Conservation (phyloP, 371 early-diverging fungal species). For the Mortierella sp. region DNA sequence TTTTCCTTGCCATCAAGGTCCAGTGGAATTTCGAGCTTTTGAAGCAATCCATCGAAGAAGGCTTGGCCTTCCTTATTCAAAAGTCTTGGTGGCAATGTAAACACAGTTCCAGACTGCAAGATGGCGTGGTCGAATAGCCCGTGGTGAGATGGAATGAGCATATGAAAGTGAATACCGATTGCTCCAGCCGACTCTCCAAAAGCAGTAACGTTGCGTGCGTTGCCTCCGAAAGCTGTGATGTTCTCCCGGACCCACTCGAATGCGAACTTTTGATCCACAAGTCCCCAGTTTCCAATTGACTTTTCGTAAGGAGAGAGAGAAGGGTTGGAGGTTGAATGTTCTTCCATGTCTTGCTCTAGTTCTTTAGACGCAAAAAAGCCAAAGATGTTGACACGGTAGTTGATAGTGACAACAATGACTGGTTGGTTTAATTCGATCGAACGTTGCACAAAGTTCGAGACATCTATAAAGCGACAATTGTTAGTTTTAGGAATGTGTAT, state of each 20-base stretch:
- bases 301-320: slow-evolving; percentile 13
- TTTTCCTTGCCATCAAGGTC: slow-evolving; percentile 26
- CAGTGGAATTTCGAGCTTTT: slow-evolving; percentile 20
- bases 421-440: slow-evolving; percentile 19
- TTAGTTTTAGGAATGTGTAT: not conserved
- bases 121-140: slow-evolving; percentile 54
- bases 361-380: slow-evolving; percentile 55
- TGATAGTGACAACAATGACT: slow-evolving; percentile 40
- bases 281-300: slow-evolving; percentile 57
- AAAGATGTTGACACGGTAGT: slow-evolving; percentile 49
- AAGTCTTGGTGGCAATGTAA: slow-evolving; percentile 10
- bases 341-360: slow-evolving; percentile 24
- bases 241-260: slow-evolving; percentile 61
- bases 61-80: slow-evolving; percentile 16
- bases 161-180: slow-evolving; percentile 39
- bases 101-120: slow-evolving; percentile 43
- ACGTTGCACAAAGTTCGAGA: slow-evolving; percentile 23
- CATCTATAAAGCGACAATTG: slow-evolving; percentile 10
- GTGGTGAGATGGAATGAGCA: slow-evolving; percentile 24
- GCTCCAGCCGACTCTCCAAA: slow-evolving; percentile 65
- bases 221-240: slow-evolving; percentile 63
- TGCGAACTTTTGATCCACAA: slow-evolving; percentile 60
- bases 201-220: slow-evolving; percentile 56
- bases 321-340: not conserved
- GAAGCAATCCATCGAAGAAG: slow-evolving; percentile 18